A percentile compares a stretch with the other conserved stretches of the same genome.
These are phyloP conservation scores for Aegilops bicornis DNA, from an alignment of 176 grass and related monocot genomes.

Conservation along the genomic window DNA sequence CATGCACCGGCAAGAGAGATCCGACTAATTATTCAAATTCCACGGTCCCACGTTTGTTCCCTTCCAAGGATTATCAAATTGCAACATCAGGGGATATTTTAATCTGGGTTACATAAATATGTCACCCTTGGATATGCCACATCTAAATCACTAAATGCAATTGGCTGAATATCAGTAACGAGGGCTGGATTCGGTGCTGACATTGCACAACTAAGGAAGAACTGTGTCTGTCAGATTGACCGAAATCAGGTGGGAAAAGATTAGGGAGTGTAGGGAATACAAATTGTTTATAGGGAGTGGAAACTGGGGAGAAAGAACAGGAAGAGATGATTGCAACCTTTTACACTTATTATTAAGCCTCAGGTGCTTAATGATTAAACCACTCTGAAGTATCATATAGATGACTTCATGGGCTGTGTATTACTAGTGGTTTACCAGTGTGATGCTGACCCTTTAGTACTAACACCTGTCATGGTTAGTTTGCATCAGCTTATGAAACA, in stretches of 20 bases:
- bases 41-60: background rate
- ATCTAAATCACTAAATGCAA: background rate
- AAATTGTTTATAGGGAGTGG: background rate
- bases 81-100: background rate
- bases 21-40: background rate
- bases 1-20: background rate
- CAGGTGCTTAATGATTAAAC: background rate
- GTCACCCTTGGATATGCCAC: background rate
- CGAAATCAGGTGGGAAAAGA: background rate
- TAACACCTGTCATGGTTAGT: slow-evolving; percentile 16
- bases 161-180: background rate
- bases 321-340: background rate
- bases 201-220: background rate
- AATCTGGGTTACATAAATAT: background rate
- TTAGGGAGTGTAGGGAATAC: background rate
- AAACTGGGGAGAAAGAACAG: background rate
- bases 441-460: background rate
- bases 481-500: background rate
- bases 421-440: slow-evolving; percentile 1
- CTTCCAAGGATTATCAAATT: background rate
- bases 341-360: background rate
- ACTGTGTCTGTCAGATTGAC: background rate
- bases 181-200: background rate
- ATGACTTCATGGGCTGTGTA: background rate
- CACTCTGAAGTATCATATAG: background rate